Base-by-base conservation (phyloP, 495 filamentous ascomycete species). In the Podospora sp. region DNA sequence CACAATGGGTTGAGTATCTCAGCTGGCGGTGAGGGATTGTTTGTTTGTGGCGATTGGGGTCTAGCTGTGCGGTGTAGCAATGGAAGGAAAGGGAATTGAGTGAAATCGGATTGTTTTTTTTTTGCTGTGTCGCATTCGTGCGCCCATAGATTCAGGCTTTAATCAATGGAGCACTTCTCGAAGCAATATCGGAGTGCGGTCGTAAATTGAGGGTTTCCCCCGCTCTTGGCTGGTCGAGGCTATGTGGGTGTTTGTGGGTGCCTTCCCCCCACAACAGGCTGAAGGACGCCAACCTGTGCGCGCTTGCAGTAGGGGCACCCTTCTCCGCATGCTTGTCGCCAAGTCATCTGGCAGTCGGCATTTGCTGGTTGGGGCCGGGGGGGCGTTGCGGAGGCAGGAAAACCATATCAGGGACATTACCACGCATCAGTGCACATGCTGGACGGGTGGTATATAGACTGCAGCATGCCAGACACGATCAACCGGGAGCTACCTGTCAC, bases 211-310 rank as follows among this genome's bases (percentile, higher is more conserved):
- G 40, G 9, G 5, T 12, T 18, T 46, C 53, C 53, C 53, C 53
- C 53, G 53, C 53, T 57, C 53, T 57, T 57, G 53, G 53, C 53
- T 27, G n/a, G 11, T n/a, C 29, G 29, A 33, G 29, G 4, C 29
- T 33, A 33, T 33, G 29, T 33, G 29, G 29, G 29, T 33, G 29
- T n/a, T n/a, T n/a, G n/a, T n/a, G n/a, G n/a, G n/a, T n/a, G n/a
- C n/a, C n/a, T n/a, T n/a, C n/a, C 29, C 29, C 53, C 53, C 53
- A 18, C 53, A 57, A 57, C 53, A 57, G 53, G 22, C 53, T 57
- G 53, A 57, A 57, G 53, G 22, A 26, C 25, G 2, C 24, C 51
- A 27, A 25, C 53, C 53, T 14, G 4, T 24, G 20, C 6, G 20
- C 21, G 26, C 22, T 26, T 27, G 53, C 53, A 24, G 29, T 33